Base-by-base conservation (phyloP, 345 rosid genomes). In the Eucalyptus cladocalyx region DNA sequence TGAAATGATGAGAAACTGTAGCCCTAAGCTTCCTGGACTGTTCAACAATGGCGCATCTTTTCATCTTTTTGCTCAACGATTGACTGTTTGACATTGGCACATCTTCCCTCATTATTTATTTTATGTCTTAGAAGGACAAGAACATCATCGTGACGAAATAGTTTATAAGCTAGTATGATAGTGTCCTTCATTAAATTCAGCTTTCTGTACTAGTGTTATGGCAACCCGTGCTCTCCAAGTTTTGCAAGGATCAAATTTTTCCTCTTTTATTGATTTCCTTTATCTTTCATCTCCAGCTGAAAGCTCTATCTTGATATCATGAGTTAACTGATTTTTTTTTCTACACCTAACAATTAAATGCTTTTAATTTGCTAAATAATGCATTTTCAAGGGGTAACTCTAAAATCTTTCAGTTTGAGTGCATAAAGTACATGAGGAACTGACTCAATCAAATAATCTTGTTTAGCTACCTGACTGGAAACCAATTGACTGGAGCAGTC, bases 391-490 rank as follows among this genome's bases (percentile, higher is more conserved):
- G 51, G 51, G 16, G 15, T 49, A 0, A 14, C 16, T n/a, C 40
- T 67, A 16, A 1, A 16, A 32, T n/a, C 1, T 65, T 6, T 65
- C 72, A 2, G 37, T 65, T 65, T 65, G 19, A 30, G 72, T 30
- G 3, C 9, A 1, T 7, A 30, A 65, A 65, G 17, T 11, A 65
- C 21, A 32, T 8, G 80, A 67, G 40, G 80, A 67, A 32, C 80
- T 67, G 42, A 86, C 87, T 86, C 58, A 34, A 16, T 26, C 11
- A 5, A 40, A 24, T 16, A 17, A 53, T 88, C 45, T 56, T 80
- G 30, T 83, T 45, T 23, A 89, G 94, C 83, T 93, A 90, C 80
- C 87, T 93, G 8, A 94, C 94, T 50, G 89, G 92, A 87, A 94
- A 94, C 86, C 60, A 87, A 88, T 90, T 94, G 19, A 91, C 40